Evolutionary conservation across 345 rosid species (phyloP).

Genomic region (Carallia pectinifolia): DNA sequence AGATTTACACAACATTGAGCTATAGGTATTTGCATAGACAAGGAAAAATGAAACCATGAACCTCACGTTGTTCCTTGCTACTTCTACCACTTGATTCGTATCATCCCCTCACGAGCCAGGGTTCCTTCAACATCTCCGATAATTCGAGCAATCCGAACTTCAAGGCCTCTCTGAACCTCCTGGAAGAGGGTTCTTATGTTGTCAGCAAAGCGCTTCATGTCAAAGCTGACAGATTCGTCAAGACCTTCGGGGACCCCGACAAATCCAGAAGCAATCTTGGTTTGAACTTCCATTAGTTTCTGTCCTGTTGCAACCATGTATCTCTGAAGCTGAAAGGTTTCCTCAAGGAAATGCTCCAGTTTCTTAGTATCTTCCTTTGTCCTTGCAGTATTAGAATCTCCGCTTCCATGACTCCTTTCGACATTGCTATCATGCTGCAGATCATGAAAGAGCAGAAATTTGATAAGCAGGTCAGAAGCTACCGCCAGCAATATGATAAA

Average conservation of each 20-base stretch:
- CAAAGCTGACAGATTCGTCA: conserved; percentile 45
- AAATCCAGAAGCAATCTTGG: conserved; percentile 59
- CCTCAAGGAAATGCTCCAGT: conserved; percentile 73
- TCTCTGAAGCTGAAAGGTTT: conserved; percentile 84
- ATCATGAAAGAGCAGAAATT: background rate
- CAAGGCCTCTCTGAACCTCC: conserved; percentile 90
- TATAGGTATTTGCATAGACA: background rate
- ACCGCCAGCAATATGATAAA: background rate
- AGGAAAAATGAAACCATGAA: background rate
- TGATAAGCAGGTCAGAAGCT: conserved; percentile 3
- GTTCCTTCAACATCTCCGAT: conserved; percentile 92
- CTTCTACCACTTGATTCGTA: conserved; percentile 44
- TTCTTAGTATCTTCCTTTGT: conserved; percentile 48
- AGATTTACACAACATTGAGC: too few relatives aligned
- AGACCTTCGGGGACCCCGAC: conserved; percentile 46
- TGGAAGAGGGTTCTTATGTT: conserved; percentile 55
- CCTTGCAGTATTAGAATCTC: conserved; percentile 29
- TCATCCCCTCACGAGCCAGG: conserved; percentile 85
- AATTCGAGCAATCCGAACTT: conserved; percentile 77
- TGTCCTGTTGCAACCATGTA: conserved; percentile 87
- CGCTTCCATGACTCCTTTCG: conserved; percentile 15
- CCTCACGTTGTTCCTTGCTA: background rate
- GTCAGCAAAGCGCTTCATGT: conserved; percentile 66
- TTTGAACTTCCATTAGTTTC: conserved; percentile 67
- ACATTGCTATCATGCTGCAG: conserved; percentile 57